These are phyloP conservation scores for Polychaeton citri DNA, from an alignment of 2,329 filamentous ascomycete species.

Conservation along the genomic window DNA sequence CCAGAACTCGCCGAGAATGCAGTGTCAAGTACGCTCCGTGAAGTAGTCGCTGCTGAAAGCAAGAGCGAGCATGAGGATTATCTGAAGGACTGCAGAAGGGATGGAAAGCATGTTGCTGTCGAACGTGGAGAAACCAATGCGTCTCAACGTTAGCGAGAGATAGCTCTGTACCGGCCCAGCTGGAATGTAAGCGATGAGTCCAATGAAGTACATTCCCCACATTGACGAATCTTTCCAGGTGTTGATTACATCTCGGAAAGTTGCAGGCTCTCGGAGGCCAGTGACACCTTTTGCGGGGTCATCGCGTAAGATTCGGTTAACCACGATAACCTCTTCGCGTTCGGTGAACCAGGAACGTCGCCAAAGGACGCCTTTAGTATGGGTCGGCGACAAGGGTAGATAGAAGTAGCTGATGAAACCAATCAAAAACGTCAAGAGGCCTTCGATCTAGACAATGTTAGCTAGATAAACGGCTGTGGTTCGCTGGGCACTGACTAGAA, in stretches of 20 bases:
- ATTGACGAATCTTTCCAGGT: too few relatives aligned
- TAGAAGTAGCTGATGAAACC: too few relatives aligned
- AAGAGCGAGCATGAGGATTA: slow-evolving; percentile 29
- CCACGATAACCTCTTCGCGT: slow-evolving; percentile 45
- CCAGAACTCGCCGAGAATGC: too few relatives aligned
- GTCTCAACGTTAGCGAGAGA: slow-evolving; percentile 44
- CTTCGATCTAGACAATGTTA: slow-evolving; percentile 45
- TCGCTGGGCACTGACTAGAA: slow-evolving; percentile 30
- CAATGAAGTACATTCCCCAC: slow-evolving; percentile 41
- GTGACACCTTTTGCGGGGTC: slow-evolving; percentile 41
- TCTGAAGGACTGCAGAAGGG: slow-evolving; percentile 25
- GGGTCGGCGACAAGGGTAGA: too few relatives aligned
- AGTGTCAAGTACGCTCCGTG: too few relatives aligned
- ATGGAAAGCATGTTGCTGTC: slow-evolving; percentile 51
- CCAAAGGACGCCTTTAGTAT: slow-evolving; percentile 26
- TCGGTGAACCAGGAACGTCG: slow-evolving; percentile 49
- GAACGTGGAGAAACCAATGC: slow-evolving; percentile 47
- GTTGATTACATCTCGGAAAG: slow-evolving; percentile 26
- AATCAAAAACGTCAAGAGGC: too few relatives aligned
- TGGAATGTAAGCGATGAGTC: slow-evolving; percentile 41
- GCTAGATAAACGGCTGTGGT: neutral
- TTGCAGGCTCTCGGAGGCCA: slow-evolving; percentile 47
- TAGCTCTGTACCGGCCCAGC: slow-evolving; percentile 38
- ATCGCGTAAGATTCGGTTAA: slow-evolving; percentile 47
- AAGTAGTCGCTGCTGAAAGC: too few relatives aligned